Conservation (phyloP, 2,329 filamentous ascomycete genomes). For the Paraphaeosphaeria minitans region DNA sequence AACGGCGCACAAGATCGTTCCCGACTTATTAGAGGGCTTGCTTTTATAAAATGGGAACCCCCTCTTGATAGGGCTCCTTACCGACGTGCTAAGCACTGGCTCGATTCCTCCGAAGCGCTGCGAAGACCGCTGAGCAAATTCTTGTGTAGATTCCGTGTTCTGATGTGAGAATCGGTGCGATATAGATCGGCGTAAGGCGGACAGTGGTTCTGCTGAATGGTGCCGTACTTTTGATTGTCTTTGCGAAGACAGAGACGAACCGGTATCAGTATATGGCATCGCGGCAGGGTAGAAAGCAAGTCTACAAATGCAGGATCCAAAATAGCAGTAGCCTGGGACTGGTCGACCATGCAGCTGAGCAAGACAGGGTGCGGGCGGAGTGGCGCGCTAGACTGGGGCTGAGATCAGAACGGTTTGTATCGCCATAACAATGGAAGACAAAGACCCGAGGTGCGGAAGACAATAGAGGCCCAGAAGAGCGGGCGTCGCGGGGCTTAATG, state of each 20-base stretch:
- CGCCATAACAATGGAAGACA: slow-evolving; percentile 2
- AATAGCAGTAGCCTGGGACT: slow-evolving; percentile 12
- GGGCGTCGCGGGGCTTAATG: slow-evolving; percentile 6
- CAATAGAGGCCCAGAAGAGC: not conserved
- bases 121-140: slow-evolving; percentile 16
- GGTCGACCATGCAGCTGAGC: slow-evolving; percentile 11
- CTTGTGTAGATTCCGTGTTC: slow-evolving; percentile 16
- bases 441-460: slow-evolving; percentile 1
- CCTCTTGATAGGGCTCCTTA: slow-evolving; percentile 14
- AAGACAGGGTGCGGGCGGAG: slow-evolving; percentile 5
- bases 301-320: slow-evolving; percentile 20
- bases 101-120: slow-evolving; percentile 10
- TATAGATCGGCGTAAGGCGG: slow-evolving; percentile 52
- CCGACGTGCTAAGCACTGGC: slow-evolving; percentile 12
- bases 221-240: not conserved
- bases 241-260: slow-evolving; percentile 12
- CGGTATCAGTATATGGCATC: slow-evolving; percentile 22
- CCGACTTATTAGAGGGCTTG: slow-evolving; percentile 29
- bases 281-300: slow-evolving; percentile 17
- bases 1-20: slow-evolving; percentile 44
- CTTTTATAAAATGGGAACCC: slow-evolving; percentile 30
- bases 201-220: slow-evolving; percentile 2
- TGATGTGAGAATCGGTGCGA: slow-evolving; percentile 62
- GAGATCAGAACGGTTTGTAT: slow-evolving; percentile 4
- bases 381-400: slow-evolving; percentile 12